Evolutionary conservation across 768 basidiomycete species (phyloP), one percentile per base, ranked within the genome.

Genomic region (Filobasidium wieringae): DNA sequence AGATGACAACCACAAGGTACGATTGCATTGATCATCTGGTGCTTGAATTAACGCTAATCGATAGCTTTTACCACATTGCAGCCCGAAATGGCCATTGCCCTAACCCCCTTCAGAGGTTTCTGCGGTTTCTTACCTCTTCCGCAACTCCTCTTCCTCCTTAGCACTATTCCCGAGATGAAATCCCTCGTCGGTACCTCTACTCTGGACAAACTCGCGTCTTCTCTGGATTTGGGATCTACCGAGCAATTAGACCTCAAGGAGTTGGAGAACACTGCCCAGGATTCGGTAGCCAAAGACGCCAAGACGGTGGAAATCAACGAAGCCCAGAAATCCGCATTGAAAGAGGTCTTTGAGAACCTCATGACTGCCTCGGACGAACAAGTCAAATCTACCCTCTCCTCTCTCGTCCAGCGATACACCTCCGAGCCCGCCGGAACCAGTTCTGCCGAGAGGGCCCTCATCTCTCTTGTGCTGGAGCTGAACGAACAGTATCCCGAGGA

Each of bases 81-180:
- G 74, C 95, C 95, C 2, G 95, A 99, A 72, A 93, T 99, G 88
- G 90, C 92, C n/a, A 79, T 99, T 34, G 95, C 95, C 0, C 75
- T 99, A 59, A 92, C 92, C 0, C 82, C 84, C 14, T 97, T 97
- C 78, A 78, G 78, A 36, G 95, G 87, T 1, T 78, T 97, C 67
- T 93, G 92, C 70, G 93, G 93, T 40, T 99, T 97, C 77, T 81
- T 85, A 17, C 93, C 93, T 4, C 80, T 90, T 1, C 67, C 77
- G 0, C 75, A 80, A 49, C 87, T 99, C 70, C 82, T 84, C 17
- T 71, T 76, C 17, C 80, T 82, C 75, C 79, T 99, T 61, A 66
- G 73, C 33, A 69, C 73, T 41, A 84, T 87, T 0, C 85, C 87
- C 41, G 93, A 99, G 70, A 78, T 97, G 52, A 76, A 80, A 8